A percentile compares a stretch with the other conserved stretches of the same genome.
Conservation (phyloP, 768 basidiomycete species). For the Collybia nuda region DNA sequence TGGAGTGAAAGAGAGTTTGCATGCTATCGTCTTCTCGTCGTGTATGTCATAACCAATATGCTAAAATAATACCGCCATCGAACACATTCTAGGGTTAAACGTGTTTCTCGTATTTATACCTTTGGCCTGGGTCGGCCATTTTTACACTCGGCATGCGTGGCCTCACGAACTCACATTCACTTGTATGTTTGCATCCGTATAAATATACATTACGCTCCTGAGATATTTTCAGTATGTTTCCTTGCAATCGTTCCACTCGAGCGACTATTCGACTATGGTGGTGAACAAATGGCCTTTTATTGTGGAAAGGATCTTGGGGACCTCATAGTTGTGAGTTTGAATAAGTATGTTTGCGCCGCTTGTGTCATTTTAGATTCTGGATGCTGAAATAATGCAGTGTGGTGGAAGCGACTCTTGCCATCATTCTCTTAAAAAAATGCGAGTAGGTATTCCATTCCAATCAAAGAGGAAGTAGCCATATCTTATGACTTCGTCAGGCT, state of each 20-base stretch:
- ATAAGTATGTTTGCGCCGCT: slow-evolving; percentile 14
- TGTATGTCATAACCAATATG: slow-evolving; percentile 32
- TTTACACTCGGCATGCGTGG: slow-evolving; percentile 31
- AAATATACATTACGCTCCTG: neutral
- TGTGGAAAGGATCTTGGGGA: slow-evolving; percentile 66
- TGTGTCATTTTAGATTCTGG: neutral
- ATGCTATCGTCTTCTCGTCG: slow-evolving; percentile 48
- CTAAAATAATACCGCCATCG: neutral
- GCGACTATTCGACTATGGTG: slow-evolving; percentile 64
- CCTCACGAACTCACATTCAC: slow-evolving; percentile 38
- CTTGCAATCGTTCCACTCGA: slow-evolving; percentile 67
- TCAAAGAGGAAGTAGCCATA: neutral
- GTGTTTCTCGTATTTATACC: slow-evolving; percentile 57
- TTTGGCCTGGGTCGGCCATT: slow-evolving; percentile 61
- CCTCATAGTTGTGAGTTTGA: slow-evolving; percentile 39
- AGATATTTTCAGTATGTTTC: slow-evolving; percentile 49
- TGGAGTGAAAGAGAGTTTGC: slow-evolving; percentile 42
- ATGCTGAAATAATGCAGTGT: slow-evolving; percentile 33
- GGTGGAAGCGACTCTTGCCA: slow-evolving; percentile 71
- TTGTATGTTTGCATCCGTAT: slow-evolving; percentile 5
- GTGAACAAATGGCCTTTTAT: slow-evolving; percentile 56
- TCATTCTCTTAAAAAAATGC: slow-evolving; percentile 68
- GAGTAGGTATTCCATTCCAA: slow-evolving; percentile 46
- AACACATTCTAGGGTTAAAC: slow-evolving; percentile 50
- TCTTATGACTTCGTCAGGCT: slow-evolving; percentile 36